These are phyloP conservation scores for Kandelia obovata DNA, from an alignment of 345 rosid species.

Conservation along the genomic window DNA sequence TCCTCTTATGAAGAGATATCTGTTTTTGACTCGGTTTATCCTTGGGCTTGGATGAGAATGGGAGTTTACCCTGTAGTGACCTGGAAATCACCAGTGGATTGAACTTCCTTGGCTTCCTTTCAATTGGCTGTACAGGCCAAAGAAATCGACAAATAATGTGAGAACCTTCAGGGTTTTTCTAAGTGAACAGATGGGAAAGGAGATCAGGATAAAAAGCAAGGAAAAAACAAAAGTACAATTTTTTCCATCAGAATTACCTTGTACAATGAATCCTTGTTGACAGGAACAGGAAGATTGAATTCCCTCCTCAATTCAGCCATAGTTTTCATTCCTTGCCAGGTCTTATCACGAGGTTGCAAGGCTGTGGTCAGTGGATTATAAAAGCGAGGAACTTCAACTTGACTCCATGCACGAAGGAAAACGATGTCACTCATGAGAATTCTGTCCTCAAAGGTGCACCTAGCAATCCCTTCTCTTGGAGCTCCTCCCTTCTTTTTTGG, in stretches of 20 bases:
- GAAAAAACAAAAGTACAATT: background rate
- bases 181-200: too few relatives aligned
- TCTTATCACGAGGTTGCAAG: conserved; percentile 72
- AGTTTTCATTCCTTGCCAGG: conserved; percentile 94
- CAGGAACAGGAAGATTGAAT: conserved; percentile 57
- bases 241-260: conserved; percentile 43
- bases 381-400: conserved; percentile 70
- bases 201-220: background rate
- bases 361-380: conserved; percentile 84
- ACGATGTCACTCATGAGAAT: conserved; percentile 88
- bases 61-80: conserved; percentile 62
- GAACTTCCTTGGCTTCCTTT: conserved; percentile 71
- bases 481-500: conserved; percentile 62
- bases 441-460: conserved; percentile 97
- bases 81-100: conserved; percentile 69
- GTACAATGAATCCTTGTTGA: conserved; percentile 82
- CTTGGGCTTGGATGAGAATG: conserved; percentile 82
- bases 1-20: conserved; percentile 50
- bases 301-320: conserved; percentile 77
- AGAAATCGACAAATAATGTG: background rate
- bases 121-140: conserved; percentile 53
- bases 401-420: conserved; percentile 76
- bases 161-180: too few relatives aligned
- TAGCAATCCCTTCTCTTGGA: conserved; percentile 71
- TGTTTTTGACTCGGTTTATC: conserved; percentile 44